Base-by-base conservation (phyloP, 75 land plant genomes). In the Gnetum montanum region DNA sequence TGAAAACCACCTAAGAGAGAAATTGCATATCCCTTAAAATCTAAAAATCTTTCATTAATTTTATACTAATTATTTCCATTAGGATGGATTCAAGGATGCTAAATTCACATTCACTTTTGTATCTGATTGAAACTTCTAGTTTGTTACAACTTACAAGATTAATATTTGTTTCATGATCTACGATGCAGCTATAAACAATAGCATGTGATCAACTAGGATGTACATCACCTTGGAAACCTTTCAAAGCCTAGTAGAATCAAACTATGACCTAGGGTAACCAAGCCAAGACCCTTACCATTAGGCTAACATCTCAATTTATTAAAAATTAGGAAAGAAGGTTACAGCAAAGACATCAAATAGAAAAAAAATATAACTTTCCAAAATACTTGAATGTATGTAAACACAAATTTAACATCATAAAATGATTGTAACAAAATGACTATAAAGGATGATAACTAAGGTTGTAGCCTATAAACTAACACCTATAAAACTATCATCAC, bases 1-100 rank as follows among this genome's bases (percentile, higher is more conserved):
- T 18, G 91, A 83, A 95, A 61, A 15, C 96, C 96, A 59, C 99
- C 99, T 34, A 95, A 53, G 24, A 65, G 63, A 29, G 72, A 31
- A 63, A 49, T 25, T 62, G 57, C 29, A 27, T 61, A 25, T 44
- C 46, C 43, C 57, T 71, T 58, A 4, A 19, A 47, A 31, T 52
- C 3, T 43, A 46, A 36, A 46, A 26, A 43, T 10, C 46, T 0
- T 36, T 11, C 22, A 23, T 7, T 38, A 23, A 27, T 24, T 27
- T 53, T 28, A 4, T 28, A 3, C 48, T 23, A 41, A 56, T 45
- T 37, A 2, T 34, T 16, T 51, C 43, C n/a, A n/a, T n/a, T n/a
- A n/a, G n/a, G n/a, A n/a, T 34, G 24, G 19, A 5, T 30, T 43
- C 2, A 3, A n/a, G 8, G 25, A 8, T 37, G 34, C 27, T 33